These are phyloP conservation scores for Erysiphe pulchra DNA, from an alignment of 2,329 filamentous ascomycete species.

Conservation along the genomic window DNA sequence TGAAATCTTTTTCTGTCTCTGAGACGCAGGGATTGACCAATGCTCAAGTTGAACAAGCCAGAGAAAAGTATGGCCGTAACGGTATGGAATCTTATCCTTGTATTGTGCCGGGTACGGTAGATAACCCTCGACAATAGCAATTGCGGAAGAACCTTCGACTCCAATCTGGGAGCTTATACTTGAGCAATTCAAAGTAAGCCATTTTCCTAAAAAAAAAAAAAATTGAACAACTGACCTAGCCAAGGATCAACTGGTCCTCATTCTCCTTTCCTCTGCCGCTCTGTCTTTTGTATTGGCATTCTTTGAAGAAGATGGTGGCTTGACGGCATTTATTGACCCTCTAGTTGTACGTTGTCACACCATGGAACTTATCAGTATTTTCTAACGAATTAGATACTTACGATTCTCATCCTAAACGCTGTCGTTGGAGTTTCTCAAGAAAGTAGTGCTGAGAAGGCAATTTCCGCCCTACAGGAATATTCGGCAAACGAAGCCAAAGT, in stretches of 20 bases:
- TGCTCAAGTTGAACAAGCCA: slow-evolving; percentile 27
- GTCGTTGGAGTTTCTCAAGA: slow-evolving; percentile 96
- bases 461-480: slow-evolving; percentile 94
- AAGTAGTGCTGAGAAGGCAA: slow-evolving; percentile 94
- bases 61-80: slow-evolving; percentile 38
- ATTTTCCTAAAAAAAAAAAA: neutral
- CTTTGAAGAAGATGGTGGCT: slow-evolving; percentile 79
- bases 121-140: slow-evolving; percentile 21
- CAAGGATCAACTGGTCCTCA: slow-evolving; percentile 73
- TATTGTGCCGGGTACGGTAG: slow-evolving; percentile 1
- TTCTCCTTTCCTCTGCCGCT: slow-evolving; percentile 73
- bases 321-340: slow-evolving; percentile 93
- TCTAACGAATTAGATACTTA: slow-evolving; percentile 44
- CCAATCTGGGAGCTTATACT: slow-evolving; percentile 90
- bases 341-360: slow-evolving; percentile 43
- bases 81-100: slow-evolving; percentile 20
- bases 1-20: slow-evolving; percentile 31
- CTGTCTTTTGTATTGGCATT: slow-evolving; percentile 84
- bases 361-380: neutral
- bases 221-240: neutral
- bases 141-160: slow-evolving; percentile 79
- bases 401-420: slow-evolving; percentile 86
- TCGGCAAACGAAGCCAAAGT: slow-evolving; percentile 96
- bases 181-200: slow-evolving; percentile 63
- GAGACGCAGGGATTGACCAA: slow-evolving; percentile 28